Evolutionary conservation across 2,329 filamentous ascomycete species (phyloP), one percentile per base, ranked within the genome.

Genomic region (Fusarium nisikadoi): DNA sequence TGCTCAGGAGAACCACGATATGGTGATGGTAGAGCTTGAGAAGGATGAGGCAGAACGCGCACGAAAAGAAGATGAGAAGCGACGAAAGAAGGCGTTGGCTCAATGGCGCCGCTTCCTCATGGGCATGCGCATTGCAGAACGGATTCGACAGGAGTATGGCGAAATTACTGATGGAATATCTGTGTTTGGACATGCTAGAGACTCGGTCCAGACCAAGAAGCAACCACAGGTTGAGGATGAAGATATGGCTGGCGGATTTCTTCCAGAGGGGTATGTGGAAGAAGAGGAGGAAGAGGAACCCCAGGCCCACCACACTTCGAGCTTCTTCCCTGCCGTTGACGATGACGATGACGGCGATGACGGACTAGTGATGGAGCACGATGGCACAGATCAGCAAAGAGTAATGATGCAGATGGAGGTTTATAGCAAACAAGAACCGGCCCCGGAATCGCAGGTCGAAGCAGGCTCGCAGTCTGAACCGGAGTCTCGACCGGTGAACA

Each of bases 31-130:
- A 77, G 92, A 95, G 70, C 93, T 97, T 84, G 88, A 90, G 42
- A 91, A 91, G 62, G 92, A 96, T 68, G 93, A 94, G 73, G 90
- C 88, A 9, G 94, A 97, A 80, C 88, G 90, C 57, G 86, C 86
- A 53, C 89, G 92, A 55, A 95, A 94, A 76, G 94, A 97, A 78
- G 91, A 96, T 66, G 92, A 93, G 66, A 98, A 97, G 82, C 87
- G 93, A 12, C 89, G 92, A 56, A 94, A 93, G 70, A 86, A 88
- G 17, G 91, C 93, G 2, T 79, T 98, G 49, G 88, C 87, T 2
- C 89, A 90, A 73, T 99, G 96, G 96, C 89, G 93, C 63, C 97
- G 93, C 80, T 94, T 98, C 75, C 81, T 97, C 19, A 93, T 95
- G 86, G 95, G 95, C 0, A 79, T 98, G 81, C 88, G 94, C 6